Conservation (phyloP, 2,329 filamentous ascomycete genomes). For the Shiraia sp. region DNA sequence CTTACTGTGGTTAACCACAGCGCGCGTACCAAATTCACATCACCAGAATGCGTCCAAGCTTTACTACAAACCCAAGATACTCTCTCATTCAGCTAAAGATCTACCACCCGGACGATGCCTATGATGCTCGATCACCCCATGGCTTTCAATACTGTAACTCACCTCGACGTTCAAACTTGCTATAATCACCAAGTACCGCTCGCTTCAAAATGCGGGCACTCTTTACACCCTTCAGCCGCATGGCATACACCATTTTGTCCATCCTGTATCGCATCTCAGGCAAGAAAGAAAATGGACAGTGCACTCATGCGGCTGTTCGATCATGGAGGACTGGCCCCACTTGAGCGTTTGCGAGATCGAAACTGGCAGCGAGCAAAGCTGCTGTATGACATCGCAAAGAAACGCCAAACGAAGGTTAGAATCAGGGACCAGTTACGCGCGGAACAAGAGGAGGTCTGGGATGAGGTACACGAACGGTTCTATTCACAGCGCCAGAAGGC, state of each 20-base stretch:
- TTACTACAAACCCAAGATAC: constrained; percentile 10
- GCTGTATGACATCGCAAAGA: constrained; percentile 13
- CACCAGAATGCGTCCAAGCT: constrained; percentile 16
- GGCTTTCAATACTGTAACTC: constrained; percentile 1
- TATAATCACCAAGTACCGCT: constrained; percentile 13
- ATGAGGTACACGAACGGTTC: constrained; percentile 15
- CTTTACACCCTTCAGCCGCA: constrained; percentile 23
- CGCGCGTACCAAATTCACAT: constrained; percentile 12
- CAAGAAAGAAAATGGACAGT: constrained; percentile 17
- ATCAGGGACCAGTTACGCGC: constrained; percentile 21
- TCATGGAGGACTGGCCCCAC: constrained; percentile 17
- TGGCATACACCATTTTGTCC: constrained; percentile 24
- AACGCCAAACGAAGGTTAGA: constrained; percentile 13
- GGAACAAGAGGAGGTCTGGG: constrained; percentile 28
- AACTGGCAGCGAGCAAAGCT: constrained; percentile 27
- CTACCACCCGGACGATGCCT: constrained; percentile 8
- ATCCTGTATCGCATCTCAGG: constrained; percentile 14
- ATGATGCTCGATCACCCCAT: constrained; percentile 8
- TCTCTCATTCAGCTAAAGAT: constrained; percentile 9
- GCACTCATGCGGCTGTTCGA: constrained; percentile 11
- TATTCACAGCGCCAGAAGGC: constrained; percentile 5
- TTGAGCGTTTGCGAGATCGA: constrained; percentile 15
- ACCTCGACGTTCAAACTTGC: constrained; percentile 1
- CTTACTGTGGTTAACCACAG: constrained; percentile 14
- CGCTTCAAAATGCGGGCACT: constrained; percentile 28